Base-by-base conservation (phyloP, 805 yeast species). In the Lachancea dasiensis region DNA sequence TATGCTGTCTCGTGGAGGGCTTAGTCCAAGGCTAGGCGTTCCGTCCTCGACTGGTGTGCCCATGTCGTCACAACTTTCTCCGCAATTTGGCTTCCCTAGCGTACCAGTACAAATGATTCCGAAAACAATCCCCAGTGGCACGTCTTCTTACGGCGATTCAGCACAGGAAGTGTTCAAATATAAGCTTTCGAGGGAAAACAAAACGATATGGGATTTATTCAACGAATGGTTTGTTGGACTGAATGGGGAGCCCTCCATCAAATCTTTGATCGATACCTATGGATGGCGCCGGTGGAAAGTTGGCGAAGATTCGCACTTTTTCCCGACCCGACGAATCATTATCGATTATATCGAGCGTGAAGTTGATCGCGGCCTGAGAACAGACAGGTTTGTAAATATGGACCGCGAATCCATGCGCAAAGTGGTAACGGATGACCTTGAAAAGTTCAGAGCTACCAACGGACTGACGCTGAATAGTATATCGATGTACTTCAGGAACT, bases 251-350 rank as follows among this genome's bases (percentile, higher is more conserved):
- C 48, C 49, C 19, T 50, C 66, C 6, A 56, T 61, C 14, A 52
- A 52, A 24, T 49, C 48, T 14, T 36, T 61, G 33, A 61, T 61
- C 21, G 58, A 60, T 29, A 53, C 47, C 9, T 60, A 54, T 41
- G 66, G 66, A 5, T 57, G 56, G 54, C 50, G 66, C 35, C 50
- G 63, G 11, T 61, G 66, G 66, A 61, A 61, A 40, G 66, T 61
- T 3, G 52, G 55, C 23, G 64, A 60, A 7, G 66, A 61, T 42
- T 61, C 66, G 1, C 66, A 61, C 45, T 61, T 61, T 34, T 61
- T 61, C 29, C 66, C 66, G 4, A 61, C 64, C 7, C 51, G 66
- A 38, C 50, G 63, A 37, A 56, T 60, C n/a, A 60, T 61, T 11
- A 60, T 61, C 47, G 65, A 61, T 39, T 61, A 60, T 33, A 61